phyloP scores from a whole-genome alignment of 192 early-diverging fungal species.

The Thoreauomyces humboldtii region DNA sequence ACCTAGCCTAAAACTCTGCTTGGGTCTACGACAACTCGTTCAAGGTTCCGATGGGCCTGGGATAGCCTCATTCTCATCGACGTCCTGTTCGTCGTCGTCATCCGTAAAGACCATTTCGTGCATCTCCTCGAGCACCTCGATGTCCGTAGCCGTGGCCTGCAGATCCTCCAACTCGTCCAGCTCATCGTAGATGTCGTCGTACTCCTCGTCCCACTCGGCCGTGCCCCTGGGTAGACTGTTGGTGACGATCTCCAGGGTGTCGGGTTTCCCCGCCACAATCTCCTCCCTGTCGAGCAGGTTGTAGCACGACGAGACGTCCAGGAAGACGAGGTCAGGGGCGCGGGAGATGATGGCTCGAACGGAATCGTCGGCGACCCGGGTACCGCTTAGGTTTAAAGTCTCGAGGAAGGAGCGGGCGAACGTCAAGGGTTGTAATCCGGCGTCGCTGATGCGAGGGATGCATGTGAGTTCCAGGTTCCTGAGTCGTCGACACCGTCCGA shows the following conservation, averaged over 20 bases:
- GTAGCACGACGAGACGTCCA: conserved; percentile 14
- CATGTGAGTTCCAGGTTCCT: conserved; percentile 10
- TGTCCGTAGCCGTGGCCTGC: too few relatives aligned
- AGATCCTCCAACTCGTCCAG: too few relatives aligned
- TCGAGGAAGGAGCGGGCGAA: neutral
- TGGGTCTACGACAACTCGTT: too few relatives aligned
- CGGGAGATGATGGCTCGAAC: neutral
- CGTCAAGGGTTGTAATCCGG: neutral
- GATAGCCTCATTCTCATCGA: too few relatives aligned
- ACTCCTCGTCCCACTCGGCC: neutral
- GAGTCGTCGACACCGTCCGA: neutral
- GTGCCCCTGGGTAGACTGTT: neutral
- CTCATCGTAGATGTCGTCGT: too few relatives aligned
- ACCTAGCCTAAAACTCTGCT: too few relatives aligned
- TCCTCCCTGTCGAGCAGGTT: neutral
- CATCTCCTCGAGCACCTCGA: too few relatives aligned
- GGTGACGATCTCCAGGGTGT: conserved; percentile 2
- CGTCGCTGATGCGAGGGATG: conserved; percentile 5
- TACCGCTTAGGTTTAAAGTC: conserved; percentile 6
- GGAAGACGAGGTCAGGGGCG: neutral
- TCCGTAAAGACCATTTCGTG: too few relatives aligned
- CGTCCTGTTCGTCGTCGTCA: too few relatives aligned
- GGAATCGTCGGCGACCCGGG: neutral
- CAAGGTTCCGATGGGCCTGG: too few relatives aligned
- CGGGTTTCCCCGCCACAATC: conserved; percentile 2